phyloP scores from a whole-genome alignment of 257 asterid species.

The Solanum medicagineum region DNA sequence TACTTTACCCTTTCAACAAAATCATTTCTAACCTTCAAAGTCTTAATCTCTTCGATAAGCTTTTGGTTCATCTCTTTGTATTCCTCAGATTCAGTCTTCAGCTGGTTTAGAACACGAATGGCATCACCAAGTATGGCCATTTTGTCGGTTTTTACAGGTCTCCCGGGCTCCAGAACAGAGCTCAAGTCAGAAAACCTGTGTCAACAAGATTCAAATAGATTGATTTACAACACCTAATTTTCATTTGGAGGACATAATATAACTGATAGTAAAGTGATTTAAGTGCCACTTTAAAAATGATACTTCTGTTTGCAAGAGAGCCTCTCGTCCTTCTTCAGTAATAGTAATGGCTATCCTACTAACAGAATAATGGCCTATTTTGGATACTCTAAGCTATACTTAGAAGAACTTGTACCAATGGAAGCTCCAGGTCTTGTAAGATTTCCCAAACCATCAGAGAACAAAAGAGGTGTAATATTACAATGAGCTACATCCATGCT shows the following conservation, averaged over 20 bases:
- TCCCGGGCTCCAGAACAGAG: constrained; percentile 55
- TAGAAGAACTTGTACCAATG: neutral
- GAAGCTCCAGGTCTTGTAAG: neutral
- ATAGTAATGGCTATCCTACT: neutral
- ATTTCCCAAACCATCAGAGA: neutral
- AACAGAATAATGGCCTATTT: neutral
- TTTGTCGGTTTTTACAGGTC: constrained; percentile 64
- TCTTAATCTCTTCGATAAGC: constrained; percentile 62
- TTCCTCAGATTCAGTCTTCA: constrained; percentile 47
- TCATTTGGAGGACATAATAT: neutral
- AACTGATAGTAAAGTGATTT: neutral
- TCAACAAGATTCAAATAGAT: neutral
- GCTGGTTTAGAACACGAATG: constrained; percentile 42
- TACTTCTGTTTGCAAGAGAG: neutral
- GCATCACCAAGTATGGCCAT: constrained; percentile 64
- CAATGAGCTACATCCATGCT: neutral
- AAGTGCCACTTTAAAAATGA: neutral
- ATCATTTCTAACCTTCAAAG: constrained; percentile 44
- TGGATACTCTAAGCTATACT: neutral
- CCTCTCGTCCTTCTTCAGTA: neutral
- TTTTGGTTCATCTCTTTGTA: constrained; percentile 39
- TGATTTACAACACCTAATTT: neutral
- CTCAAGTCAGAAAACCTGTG: constrained; percentile 60
- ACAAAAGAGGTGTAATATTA: neutral
- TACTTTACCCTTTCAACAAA: neutral